Conservation (phyloP, 139 green algal species). For the Tetradesmus obliquus region DNA sequence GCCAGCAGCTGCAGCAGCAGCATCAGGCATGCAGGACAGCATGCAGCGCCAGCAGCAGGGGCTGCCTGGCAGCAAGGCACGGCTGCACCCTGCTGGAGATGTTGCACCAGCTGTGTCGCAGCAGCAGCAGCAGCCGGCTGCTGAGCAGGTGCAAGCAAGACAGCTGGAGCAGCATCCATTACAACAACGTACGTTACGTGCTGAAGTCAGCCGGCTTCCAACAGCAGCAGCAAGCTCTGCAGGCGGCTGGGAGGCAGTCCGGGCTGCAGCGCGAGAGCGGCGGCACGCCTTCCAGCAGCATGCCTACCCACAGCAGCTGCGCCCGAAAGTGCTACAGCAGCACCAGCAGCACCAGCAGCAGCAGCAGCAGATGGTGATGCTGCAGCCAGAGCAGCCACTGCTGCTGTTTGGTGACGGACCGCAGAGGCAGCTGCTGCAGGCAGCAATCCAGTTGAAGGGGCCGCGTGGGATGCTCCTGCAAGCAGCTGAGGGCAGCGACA, state of each 20-base stretch:
- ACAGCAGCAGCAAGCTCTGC: background rate
- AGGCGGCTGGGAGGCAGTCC: background rate
- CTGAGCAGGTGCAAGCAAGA: background rate
- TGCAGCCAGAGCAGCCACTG: background rate
- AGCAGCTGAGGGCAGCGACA: background rate
- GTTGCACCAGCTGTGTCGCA: no score
- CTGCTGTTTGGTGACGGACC: background rate
- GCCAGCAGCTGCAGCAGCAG: background rate
- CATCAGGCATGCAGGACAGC: background rate
- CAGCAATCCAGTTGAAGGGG: background rate
- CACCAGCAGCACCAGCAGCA: conserved; percentile 7
- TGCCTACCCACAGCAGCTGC: background rate
- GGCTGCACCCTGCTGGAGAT: no score
- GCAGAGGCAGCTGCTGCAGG: background rate
- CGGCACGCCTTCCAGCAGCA: conserved; percentile 2
- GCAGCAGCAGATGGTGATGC: background rate
- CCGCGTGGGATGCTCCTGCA: background rate
- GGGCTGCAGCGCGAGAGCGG: background rate
- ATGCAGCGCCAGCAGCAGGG: background rate
- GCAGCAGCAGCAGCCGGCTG: background rate
- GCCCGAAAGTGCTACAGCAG: background rate
- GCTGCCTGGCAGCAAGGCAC: no score
- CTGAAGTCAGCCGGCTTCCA: background rate
- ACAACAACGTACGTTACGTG: background rate
- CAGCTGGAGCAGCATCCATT: conserved; percentile 5